phyloP scores from a whole-genome alignment of 257 asterid species.

The Scutellaria baicalensis region DNA sequence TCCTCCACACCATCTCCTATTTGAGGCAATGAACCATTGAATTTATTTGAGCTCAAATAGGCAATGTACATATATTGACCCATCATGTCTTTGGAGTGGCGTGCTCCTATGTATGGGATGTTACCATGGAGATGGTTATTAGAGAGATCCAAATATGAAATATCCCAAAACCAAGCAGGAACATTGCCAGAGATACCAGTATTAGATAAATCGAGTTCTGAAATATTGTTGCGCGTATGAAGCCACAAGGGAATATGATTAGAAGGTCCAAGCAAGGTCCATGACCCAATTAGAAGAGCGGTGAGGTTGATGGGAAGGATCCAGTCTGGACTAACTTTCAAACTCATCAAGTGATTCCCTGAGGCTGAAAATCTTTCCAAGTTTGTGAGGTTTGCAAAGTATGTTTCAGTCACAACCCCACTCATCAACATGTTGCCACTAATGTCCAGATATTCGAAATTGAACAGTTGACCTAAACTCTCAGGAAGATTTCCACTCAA shows the following conservation, averaged over 20 bases:
- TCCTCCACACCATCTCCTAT: no score
- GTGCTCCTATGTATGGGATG: no score
- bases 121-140: no score
- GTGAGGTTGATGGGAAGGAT: neutral
- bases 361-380: neutral
- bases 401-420: constrained; percentile 21
- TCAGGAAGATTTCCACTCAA: constrained; percentile 27
- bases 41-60: no score
- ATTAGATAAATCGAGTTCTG: neutral
- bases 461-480: constrained; percentile 18
- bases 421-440: constrained; percentile 3
- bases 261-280: constrained; percentile 21
- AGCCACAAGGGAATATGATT: constrained; percentile 20
- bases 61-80: no score
- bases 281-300: neutral
- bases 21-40: no score
- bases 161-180: no score
- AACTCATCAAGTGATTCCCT: constrained; percentile 6
- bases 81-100: no score
- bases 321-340: constrained; percentile 21
- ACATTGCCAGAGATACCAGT: constrained; percentile 1
- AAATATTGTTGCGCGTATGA: neutral
- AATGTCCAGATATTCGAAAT: neutral
- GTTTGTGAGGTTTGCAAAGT: constrained; percentile 22
- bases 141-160: no score